Conservation (phyloP, 192 early-diverging fungal species). For the Dissophora ornata region DNA sequence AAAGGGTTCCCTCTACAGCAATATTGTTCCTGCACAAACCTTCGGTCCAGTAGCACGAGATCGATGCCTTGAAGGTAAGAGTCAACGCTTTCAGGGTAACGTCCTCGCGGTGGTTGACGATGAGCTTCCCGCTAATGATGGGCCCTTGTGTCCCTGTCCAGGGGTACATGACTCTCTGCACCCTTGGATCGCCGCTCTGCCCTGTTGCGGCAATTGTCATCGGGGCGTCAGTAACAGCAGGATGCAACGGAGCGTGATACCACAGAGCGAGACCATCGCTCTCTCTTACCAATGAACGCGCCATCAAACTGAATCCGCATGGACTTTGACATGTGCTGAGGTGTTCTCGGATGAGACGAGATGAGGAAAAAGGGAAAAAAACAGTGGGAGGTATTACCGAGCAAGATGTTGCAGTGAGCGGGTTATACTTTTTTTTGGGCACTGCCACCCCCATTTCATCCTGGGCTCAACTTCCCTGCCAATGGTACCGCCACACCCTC, state of each 20-base stretch:
- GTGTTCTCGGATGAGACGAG: not conserved
- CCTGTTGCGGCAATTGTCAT: conserved; percentile 5
- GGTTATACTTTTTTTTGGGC: too few species aligned
- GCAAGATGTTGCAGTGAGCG: too few species aligned
- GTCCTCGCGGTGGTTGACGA: conserved; percentile 38
- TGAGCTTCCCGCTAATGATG: conserved; percentile 46
- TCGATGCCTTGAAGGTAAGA: conserved; percentile 41
- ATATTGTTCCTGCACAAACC: conserved; percentile 11
- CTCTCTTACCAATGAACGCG: conserved; percentile 32
- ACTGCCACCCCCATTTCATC: too few species aligned
- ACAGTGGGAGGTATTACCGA: not conserved
- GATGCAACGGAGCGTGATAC: not conserved
- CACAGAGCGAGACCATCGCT: not conserved
- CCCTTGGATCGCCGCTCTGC: conserved; percentile 26
- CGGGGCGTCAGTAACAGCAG: not conserved
- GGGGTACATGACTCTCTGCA: conserved; percentile 36
- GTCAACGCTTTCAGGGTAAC: conserved; percentile 33
- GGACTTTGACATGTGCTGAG: conserved; percentile 20
- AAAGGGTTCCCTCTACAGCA: not conserved
- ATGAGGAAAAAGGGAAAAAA: not conserved
- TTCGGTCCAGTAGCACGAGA: conserved; percentile 36
- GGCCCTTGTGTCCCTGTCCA: conserved; percentile 52
- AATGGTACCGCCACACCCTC: too few species aligned
- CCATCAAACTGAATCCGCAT: conserved; percentile 36
- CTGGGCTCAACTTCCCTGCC: too few species aligned